Conservation (phyloP, 2,329 filamentous ascomycete species). For the Fusarium lateritium region DNA sequence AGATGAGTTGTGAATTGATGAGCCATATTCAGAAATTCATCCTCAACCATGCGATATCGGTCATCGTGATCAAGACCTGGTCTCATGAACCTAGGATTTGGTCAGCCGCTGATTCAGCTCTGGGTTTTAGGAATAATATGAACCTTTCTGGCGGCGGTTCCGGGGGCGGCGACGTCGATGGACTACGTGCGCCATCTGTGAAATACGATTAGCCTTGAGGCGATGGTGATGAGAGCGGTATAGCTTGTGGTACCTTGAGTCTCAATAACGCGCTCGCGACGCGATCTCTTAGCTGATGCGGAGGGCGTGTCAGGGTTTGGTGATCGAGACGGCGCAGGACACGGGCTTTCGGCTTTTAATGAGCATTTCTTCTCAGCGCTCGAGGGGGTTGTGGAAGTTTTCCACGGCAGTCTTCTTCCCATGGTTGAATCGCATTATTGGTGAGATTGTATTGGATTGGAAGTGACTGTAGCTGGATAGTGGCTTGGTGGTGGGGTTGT, state of each 20-base stretch:
- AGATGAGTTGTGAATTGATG: conserved; percentile 80
- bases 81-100: conserved; percentile 70
- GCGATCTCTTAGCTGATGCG: conserved; percentile 32
- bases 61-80: conserved; percentile 78
- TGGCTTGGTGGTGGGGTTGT: conserved; percentile 20
- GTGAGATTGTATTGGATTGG: neutral
- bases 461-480: conserved; percentile 3
- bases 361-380: conserved; percentile 17
- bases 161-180: conserved; percentile 68
- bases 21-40: conserved; percentile 79
- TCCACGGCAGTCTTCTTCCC: conserved; percentile 69
- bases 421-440: conserved; percentile 52
- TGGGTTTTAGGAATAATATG: neutral
- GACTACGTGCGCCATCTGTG: conserved; percentile 52
- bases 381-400: conserved; percentile 49
- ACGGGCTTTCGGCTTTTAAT: conserved; percentile 25
- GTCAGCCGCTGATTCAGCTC: neutral
- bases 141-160: conserved; percentile 64
- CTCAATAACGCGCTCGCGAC: conserved; percentile 39
- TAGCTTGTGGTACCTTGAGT: conserved; percentile 43
- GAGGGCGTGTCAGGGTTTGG: conserved; percentile 22
- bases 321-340: conserved; percentile 4
- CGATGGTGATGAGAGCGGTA: neutral
- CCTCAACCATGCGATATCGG: conserved; percentile 85
- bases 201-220: neutral